Evolutionary conservation across 306 rosid species (phyloP), one percentile per base, ranked within the genome.

Genomic region (Fagus sylvatica): DNA sequence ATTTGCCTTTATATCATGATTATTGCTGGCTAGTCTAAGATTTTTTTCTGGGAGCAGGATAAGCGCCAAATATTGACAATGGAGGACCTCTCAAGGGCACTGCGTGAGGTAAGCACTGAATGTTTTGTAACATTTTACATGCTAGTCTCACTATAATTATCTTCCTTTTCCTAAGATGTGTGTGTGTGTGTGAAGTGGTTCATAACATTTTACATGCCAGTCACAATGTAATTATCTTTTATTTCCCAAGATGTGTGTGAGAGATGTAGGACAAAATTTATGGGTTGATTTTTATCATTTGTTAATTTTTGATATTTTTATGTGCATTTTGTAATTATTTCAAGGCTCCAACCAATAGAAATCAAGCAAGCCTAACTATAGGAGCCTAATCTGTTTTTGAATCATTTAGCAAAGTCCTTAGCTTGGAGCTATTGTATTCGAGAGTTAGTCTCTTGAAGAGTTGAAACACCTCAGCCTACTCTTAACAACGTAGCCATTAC

Each of bases 61-160:
- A 95, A 91, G 86, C 93, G 99, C 76, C 83, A 85, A 30, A 88
- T 87, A 77, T 85, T 93, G 85, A 85, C 94, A 1, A 93, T 89
- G 96, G 96, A 93, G 79, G 98, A 93, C 82, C 85, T 90, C 55
- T 89, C 98, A 16, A 93, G 87, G 75, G 92, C 98, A 4, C 73
- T 93, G 60, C 85, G 69, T 48, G 96, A 93, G 89, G 98, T 93
- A 83, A 80, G 61, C 66, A 77, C 15, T 36, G 56, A 7, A 53
- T 34, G 32, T 67, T 73, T 72, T 5, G 7, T 12, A 17, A 37
- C 4, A 6, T 64, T 40, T 28, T 51, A 15, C 57, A 56, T 16
- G n/a, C 22, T 34, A 7, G 59, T 7, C n/a, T 64, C 16, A 70
- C 48, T 40, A 5, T 16, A 48, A 3, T 48, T 22, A 48, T 43